Conservation (phyloP, 2,329 filamentous ascomycete genomes). For the Byssochlamys sp. region DNA sequence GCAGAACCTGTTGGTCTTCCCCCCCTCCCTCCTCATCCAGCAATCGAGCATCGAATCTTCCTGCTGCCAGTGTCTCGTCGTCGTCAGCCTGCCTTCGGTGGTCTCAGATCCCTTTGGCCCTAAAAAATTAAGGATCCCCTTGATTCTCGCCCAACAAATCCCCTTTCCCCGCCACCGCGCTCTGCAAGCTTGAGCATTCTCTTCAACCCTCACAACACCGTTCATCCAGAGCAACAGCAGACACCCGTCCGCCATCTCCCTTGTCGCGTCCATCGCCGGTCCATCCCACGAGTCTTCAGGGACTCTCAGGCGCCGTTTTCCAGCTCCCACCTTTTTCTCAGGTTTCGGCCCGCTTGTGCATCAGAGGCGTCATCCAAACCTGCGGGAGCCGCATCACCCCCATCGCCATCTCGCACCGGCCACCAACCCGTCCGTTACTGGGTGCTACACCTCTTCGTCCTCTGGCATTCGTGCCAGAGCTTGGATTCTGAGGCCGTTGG, state of each 20-base stretch:
- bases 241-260: not conserved
- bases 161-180: slow-evolving; percentile 2
- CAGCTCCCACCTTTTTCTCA: not conserved
- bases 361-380: slow-evolving; percentile 5
- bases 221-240: not conserved
- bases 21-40: not conserved
- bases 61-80: slow-evolving; percentile 1
- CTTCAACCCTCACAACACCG: slow-evolving; percentile 8
- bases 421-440: slow-evolving; percentile 10
- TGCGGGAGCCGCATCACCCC: slow-evolving; percentile 12
- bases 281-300: slow-evolving; percentile 2
- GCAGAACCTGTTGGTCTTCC: not conserved
- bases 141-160: slow-evolving; percentile 12
- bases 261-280: slow-evolving; percentile 6
- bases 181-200: slow-evolving; percentile 7
- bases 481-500: slow-evolving; percentile 18
- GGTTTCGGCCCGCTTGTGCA: slow-evolving; percentile 1
- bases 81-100: slow-evolving; percentile 1
- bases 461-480: slow-evolving; percentile 20
- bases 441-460: slow-evolving; percentile 10
- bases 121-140: slow-evolving; percentile 8
- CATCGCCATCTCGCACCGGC: slow-evolving; percentile 10
- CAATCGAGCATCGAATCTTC: not conserved
- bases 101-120: slow-evolving; percentile 8
- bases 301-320: slow-evolving; percentile 1